These are phyloP conservation scores for Cenchrus fungigraminus DNA, from an alignment of 176 grass and related monocot genomes.

Conservation along the genomic window DNA sequence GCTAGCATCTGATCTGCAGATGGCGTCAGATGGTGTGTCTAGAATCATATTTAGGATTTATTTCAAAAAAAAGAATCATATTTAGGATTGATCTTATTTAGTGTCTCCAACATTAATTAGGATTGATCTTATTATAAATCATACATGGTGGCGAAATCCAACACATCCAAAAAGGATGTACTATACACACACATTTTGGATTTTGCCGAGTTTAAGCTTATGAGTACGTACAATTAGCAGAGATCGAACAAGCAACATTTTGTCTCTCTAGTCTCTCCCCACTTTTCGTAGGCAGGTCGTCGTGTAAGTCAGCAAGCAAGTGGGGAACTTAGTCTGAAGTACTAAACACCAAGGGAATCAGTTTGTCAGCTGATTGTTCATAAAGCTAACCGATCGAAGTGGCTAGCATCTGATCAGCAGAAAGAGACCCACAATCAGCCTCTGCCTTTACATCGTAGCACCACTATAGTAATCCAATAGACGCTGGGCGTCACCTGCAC, in stretches of 20 bases:
- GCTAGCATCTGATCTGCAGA: no score
- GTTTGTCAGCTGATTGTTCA: background rate
- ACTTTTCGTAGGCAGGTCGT: background rate
- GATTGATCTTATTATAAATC: no score
- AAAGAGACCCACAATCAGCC: background rate
- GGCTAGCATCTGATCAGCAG: background rate
- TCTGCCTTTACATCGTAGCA: constrained; percentile 25
- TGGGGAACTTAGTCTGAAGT: background rate
- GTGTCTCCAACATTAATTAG: background rate
- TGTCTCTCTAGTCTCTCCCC: background rate
- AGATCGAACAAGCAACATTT: no score
- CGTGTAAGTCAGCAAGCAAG: background rate
- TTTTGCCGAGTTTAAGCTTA: background rate
- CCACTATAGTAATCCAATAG: constrained; percentile 6
- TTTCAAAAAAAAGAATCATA: no score
- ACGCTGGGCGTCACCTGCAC: background rate
- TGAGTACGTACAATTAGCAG: background rate
- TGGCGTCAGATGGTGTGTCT: no score
- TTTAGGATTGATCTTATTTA: no score
- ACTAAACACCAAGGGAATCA: background rate
- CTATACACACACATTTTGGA: background rate
- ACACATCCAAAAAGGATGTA: no score
- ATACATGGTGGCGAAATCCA: no score
- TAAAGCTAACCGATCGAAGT: background rate
- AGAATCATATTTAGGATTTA: no score